Evolutionary conservation across 2,329 filamentous ascomycete species (phyloP).

Genomic region (Lasiodiplodia gonubiensis): DNA sequence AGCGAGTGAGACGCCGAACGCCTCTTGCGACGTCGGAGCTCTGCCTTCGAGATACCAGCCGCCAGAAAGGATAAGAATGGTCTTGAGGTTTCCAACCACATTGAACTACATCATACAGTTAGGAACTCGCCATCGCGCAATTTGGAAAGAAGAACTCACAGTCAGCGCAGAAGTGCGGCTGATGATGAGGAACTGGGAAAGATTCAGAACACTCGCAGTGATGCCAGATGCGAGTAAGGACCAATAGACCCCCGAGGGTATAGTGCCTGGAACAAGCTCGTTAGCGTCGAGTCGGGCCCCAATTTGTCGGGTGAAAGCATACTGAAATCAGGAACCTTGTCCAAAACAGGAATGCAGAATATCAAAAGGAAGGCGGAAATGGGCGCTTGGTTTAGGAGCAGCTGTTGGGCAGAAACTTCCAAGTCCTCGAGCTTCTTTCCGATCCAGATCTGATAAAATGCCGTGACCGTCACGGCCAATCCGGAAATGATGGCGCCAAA

Average conservation of each 20-base stretch:
- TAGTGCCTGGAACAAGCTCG: constrained; percentile 27
- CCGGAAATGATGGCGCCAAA: constrained; percentile 52
- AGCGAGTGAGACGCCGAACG: constrained; percentile 52
- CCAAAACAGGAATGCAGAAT: constrained; percentile 52
- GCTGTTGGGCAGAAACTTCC: constrained; percentile 50
- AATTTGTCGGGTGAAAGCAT: background rate
- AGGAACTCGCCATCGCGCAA: constrained; percentile 14
- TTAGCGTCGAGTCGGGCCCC: background rate
- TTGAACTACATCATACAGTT: constrained; percentile 38
- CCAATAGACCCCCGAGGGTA: constrained; percentile 50
- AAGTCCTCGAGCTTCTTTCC: constrained; percentile 57
- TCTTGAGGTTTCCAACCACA: constrained; percentile 52
- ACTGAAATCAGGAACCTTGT: constrained; percentile 47
- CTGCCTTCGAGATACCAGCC: constrained; percentile 55
- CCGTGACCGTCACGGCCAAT: constrained; percentile 52
- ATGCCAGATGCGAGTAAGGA: constrained; percentile 50
- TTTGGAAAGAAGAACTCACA: constrained; percentile 7
- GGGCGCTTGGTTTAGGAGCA: constrained; percentile 54
- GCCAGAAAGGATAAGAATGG: constrained; percentile 53
- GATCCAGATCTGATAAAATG: constrained; percentile 57
- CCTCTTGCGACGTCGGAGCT: constrained; percentile 46
- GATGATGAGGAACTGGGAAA: constrained; percentile 52
- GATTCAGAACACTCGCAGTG: constrained; percentile 50
- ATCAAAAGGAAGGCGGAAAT: constrained; percentile 53
- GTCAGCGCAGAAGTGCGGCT: constrained; percentile 48